Base-by-base conservation (phyloP, 2,329 filamentous ascomycete genomes). In the Epichloe sibirici region DNA sequence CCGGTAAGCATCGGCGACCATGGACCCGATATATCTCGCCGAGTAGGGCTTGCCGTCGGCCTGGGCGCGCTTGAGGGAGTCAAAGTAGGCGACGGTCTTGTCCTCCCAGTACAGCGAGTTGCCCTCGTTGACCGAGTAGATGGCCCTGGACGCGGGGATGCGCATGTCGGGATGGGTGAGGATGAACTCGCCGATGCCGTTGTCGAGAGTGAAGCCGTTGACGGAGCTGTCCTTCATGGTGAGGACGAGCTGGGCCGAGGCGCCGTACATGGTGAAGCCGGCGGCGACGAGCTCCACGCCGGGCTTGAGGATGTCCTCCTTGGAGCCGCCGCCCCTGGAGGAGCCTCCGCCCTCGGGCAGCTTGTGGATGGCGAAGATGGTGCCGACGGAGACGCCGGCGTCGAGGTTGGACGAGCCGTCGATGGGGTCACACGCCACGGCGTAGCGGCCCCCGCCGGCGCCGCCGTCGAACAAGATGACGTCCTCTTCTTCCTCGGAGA, bases 231-330 rank as follows among this genome's bases (percentile, higher is more conserved):
- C 88, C 71, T 86, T 88, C 90, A 97, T 96, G 61, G 93, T 98
- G 66, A 98, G 86, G 63, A 98, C 93, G 45, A 98, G 79, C 74
- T 97, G 91, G 4, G 93, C 84, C 3, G 90, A 96, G 61, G 93
- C 93, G 65, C 93, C 93, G 73, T 98, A 98, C 93, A 98, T 98
- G 71, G 93, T 98, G 79, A 98, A 98, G n/a, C 93, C 93, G 23
- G 88, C 85, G 38, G 93, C 91, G 21, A 97, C 81, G 59, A 97
- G 81, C 71, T 96, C 90, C 2, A 87, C 91, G 53, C 93, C 93
- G 1, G 93, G 87, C 70, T 83, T 84, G 55, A 97, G 79, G 56
- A 98, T 80, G 68, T 97, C 90, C 64, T 94, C 89, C 61, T 86
- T 85, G 55, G 79, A 85, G 58, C 86, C 17, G 17, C 17, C 17